A percentile compares a stretch with the other conserved stretches of the same genome.
Evolutionary conservation across 208 protist genomes (phyloP).

Genomic region (Leishmania turanica): DNA sequence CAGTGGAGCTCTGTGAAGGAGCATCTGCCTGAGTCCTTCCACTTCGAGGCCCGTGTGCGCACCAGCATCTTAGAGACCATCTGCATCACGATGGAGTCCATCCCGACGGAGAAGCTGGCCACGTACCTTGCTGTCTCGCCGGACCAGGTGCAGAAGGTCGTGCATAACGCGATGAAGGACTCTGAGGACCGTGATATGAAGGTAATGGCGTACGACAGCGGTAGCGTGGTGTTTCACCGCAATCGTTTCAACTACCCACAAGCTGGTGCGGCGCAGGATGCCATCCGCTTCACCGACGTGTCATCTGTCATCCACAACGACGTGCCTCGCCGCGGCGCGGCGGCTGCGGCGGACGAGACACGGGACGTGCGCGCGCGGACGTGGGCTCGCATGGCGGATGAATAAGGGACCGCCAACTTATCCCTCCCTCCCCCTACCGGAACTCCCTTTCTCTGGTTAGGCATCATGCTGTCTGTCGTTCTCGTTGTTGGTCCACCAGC

Average conservation of each 20-base stretch:
- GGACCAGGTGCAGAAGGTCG: slow-evolving; percentile 47
- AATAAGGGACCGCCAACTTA: not conserved
- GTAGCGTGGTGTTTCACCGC: slow-evolving; percentile 59
- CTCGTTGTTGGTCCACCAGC: not conserved
- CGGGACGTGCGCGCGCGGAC: slow-evolving; percentile 15
- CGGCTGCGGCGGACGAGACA: slow-evolving; percentile 3
- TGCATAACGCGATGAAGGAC: slow-evolving; percentile 69
- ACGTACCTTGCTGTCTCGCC: slow-evolving; percentile 58
- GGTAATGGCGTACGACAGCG: slow-evolving; percentile 42
- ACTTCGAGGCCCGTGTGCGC: slow-evolving; percentile 80
- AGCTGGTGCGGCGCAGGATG: slow-evolving; percentile 57
- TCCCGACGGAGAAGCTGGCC: slow-evolving; percentile 51
- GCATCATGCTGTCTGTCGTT: not conserved
- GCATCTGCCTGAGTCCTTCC: slow-evolving; percentile 69
- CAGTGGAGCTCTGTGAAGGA: slow-evolving; percentile 71
- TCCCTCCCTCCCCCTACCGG: not conserved
- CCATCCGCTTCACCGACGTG: slow-evolving; percentile 66
- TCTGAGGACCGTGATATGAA: slow-evolving; percentile 57
- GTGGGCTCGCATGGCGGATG: slow-evolving; percentile 13
- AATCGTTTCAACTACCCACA: slow-evolving; percentile 80
- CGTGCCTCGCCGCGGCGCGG: slow-evolving; percentile 15
- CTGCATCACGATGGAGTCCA: slow-evolving; percentile 64
- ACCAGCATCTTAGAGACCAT: slow-evolving; percentile 80
- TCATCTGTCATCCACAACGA: slow-evolving; percentile 39
- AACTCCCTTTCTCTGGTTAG: not conserved